Percentiles rank a stretch among this genome's conserved stretches.
These are phyloP conservation scores for Syzygium aqueum DNA, from an alignment of 345 rosid species.

Conservation along the genomic window DNA sequence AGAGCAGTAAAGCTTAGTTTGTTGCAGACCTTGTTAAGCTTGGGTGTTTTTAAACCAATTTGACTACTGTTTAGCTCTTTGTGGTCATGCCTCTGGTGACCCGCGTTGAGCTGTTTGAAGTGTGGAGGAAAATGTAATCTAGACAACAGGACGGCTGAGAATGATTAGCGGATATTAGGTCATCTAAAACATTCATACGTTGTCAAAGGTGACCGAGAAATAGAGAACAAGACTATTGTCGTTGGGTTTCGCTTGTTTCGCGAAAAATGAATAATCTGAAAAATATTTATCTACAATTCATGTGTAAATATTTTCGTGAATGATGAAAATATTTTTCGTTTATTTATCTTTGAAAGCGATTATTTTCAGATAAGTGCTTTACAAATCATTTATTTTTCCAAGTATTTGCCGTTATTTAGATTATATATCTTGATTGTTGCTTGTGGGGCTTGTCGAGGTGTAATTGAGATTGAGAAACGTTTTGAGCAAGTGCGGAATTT, in stretches of 20 bases:
- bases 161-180: not conserved
- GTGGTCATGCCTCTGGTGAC: not conserved
- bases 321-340: too few species aligned
- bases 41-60: not conserved
- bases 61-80: not conserved
- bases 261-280: accelerated
- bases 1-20: not conserved
- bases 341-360: too few species aligned
- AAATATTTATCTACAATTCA: accelerated
- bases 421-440: not conserved
- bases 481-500: not conserved
- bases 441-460: accelerated
- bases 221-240: not conserved
- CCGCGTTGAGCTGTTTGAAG: not conserved
- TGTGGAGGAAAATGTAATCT: not conserved
- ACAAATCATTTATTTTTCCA: accelerated
- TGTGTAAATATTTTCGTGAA: too few species aligned
- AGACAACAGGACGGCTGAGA: not conserved
- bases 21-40: not conserved
- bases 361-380: too few species aligned
- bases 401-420: not conserved
- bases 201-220: not conserved
- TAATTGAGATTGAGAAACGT: not conserved
- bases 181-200: not conserved
- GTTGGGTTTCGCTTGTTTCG: accelerated